These are phyloP conservation scores for Exophiala sp. DNA, from an alignment of 2,329 filamentous ascomycete genomes.

Conservation along the genomic window DNA sequence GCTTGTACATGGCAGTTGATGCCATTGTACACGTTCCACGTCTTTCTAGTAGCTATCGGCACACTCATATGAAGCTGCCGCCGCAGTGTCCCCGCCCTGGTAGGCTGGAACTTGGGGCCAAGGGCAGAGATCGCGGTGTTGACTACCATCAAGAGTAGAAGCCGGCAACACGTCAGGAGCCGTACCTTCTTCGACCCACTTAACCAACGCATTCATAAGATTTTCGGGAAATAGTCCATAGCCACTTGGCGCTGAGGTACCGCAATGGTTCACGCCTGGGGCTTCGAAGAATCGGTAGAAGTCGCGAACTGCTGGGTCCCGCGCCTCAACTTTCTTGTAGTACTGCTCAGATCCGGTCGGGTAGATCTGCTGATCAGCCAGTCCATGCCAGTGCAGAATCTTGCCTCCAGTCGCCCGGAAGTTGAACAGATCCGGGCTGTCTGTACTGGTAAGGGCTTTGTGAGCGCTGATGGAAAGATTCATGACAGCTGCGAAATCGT, in stretches of 20 bases:
- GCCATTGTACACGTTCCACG: no score
- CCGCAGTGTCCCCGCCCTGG: slow-evolving; percentile 35
- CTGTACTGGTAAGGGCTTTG: slow-evolving; percentile 35
- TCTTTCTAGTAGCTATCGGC: slow-evolving; percentile 2
- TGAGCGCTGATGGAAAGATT: slow-evolving; percentile 31
- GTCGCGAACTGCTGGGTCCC: neutral
- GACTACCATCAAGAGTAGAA: slow-evolving; percentile 25
- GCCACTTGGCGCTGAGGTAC: neutral
- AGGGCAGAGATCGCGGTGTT: slow-evolving; percentile 48
- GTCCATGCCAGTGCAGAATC: slow-evolving; percentile 43
- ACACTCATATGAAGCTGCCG: slow-evolving; percentile 32
- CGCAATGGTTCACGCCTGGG: slow-evolving; percentile 4
- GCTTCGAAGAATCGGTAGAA: slow-evolving; percentile 7
- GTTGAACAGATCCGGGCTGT: slow-evolving; percentile 35
- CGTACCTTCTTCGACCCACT: slow-evolving; percentile 1
- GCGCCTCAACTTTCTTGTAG: slow-evolving; percentile 26
- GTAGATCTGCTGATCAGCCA: slow-evolving; percentile 37
- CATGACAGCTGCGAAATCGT: slow-evolving; percentile 29
- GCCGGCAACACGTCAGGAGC: neutral
- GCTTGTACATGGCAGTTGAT: no score
- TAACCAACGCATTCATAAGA: neutral
- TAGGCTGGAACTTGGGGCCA: slow-evolving; percentile 38
- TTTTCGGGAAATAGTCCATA: neutral
- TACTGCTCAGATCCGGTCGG: slow-evolving; percentile 36
- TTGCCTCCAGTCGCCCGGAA: slow-evolving; percentile 40